Evolutionary conservation across 2,329 filamentous ascomycete species (phyloP).

Genomic region (Pseudogymnoascus sp.): DNA sequence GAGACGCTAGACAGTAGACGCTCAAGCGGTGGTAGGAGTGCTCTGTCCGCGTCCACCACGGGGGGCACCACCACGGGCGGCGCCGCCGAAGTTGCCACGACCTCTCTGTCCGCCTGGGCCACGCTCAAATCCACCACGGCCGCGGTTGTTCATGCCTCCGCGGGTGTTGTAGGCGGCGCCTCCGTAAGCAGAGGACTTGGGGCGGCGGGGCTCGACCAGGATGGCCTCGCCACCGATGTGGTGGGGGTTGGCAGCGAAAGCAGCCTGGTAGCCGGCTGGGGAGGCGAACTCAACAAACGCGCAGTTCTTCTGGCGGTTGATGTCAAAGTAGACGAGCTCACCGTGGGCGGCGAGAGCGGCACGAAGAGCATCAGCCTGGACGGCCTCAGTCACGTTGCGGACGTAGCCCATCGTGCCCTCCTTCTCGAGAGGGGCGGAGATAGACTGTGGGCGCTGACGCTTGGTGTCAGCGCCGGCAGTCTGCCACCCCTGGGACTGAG

Average conservation of each 20-base stretch:
- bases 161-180: slow-evolving; percentile 57
- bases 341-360: slow-evolving; percentile 64
- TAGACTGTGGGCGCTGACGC: slow-evolving; percentile 67
- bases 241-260: slow-evolving; percentile 77
- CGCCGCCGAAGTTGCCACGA: slow-evolving; percentile 35
- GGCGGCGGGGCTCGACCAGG: slow-evolving; percentile 79
- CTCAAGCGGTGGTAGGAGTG: not conserved
- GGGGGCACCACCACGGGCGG: slow-evolving; percentile 58
- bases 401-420: slow-evolving; percentile 81
- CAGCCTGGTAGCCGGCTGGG: slow-evolving; percentile 71
- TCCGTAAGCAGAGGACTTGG: slow-evolving; percentile 62
- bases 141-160: slow-evolving; percentile 52
- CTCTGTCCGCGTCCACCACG: slow-evolving; percentile 34
- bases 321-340: slow-evolving; percentile 63
- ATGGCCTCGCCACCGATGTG: slow-evolving; percentile 75
- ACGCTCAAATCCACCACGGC: slow-evolving; percentile 61
- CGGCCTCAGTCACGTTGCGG: slow-evolving; percentile 88
- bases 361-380: slow-evolving; percentile 66
- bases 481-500: slow-evolving; percentile 57
- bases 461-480: slow-evolving; percentile 70
- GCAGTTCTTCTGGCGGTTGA: slow-evolving; percentile 86
- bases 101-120: slow-evolving; percentile 32
- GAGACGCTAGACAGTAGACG: not conserved
- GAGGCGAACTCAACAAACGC: slow-evolving; percentile 93
- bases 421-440: slow-evolving; percentile 56